A percentile compares a stretch with the other conserved stretches of the same genome.
Conservation (phyloP, 148 eudicot species). For the Cornus kousa region DNA sequence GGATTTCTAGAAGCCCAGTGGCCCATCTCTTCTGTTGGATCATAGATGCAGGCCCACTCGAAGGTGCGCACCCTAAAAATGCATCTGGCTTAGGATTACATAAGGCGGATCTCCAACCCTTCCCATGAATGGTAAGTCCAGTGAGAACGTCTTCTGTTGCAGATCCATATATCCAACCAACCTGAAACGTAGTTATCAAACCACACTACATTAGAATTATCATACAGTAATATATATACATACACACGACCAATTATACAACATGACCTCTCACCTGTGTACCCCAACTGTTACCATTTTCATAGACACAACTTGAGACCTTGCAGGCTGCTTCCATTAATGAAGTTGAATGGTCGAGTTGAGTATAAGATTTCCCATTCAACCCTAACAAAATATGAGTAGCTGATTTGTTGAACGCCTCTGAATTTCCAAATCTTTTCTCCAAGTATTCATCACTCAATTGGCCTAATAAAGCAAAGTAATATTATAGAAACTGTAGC, state of each 20-base stretch:
- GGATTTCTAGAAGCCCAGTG: conserved; percentile 31
- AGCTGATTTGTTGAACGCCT: conserved; percentile 19
- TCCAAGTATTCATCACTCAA: conserved; percentile 7
- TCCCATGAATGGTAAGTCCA: conserved; percentile 29
- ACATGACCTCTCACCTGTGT: conserved; percentile 18
- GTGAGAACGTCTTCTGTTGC: conserved; percentile 33
- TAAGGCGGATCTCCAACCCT: conserved; percentile 27
- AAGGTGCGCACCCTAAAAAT: conserved; percentile 34
- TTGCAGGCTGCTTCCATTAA: conserved; percentile 15
- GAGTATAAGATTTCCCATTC: background rate
- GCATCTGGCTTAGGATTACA: conserved; percentile 16
- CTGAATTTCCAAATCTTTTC: conserved; percentile 28
- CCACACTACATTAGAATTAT: no score
- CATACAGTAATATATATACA: no score
- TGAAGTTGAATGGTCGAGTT: background rate
- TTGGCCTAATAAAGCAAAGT: conserved; percentile 6
- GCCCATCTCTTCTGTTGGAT: conserved; percentile 44
- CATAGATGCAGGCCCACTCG: conserved; percentile 19
- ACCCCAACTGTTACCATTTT: conserved; percentile 30
- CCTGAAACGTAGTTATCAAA: conserved; percentile 6
- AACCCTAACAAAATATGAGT: conserved; percentile 14
- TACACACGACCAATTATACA: no score
- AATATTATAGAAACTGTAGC: no score
- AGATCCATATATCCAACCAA: conserved; percentile 40
- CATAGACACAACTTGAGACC: conserved; percentile 29